Conservation (phyloP, 257 asterid genomes). For the Euphrasia confusa region DNA sequence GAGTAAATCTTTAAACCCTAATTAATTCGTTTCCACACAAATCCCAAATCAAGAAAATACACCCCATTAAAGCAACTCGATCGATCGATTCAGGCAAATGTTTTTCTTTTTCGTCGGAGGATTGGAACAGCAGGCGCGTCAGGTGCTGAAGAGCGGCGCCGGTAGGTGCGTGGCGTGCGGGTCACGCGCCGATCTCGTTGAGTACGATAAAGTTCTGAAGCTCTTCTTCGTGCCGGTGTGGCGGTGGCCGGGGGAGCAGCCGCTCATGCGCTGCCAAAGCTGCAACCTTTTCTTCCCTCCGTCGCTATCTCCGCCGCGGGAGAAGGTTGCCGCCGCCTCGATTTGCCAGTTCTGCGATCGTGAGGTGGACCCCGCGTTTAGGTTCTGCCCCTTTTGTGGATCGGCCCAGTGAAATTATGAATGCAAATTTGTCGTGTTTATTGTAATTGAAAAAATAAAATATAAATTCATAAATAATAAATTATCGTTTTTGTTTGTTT, state of each 20-base stretch:
- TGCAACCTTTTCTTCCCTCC: conserved; percentile 67
- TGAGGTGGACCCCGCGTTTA: conserved; percentile 44
- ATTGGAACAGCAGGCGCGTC: conserved; percentile 59
- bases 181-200: conserved; percentile 70
- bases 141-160: conserved; percentile 52
- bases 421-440: no score
- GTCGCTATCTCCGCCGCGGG: conserved; percentile 37
- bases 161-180: conserved; percentile 79
- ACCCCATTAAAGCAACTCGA: no score
- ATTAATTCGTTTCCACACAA: no score
- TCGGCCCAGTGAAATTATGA: conserved; percentile 31
- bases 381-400: conserved; percentile 77
- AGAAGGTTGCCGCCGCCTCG: conserved; percentile 24
- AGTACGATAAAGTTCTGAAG: conserved; percentile 69
- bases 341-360: conserved; percentile 48
- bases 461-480: no score
- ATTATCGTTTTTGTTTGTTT: no score
- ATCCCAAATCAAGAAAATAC: background rate
- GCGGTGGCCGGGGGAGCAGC: conserved; percentile 80
- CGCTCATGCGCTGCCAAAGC: conserved; percentile 50
- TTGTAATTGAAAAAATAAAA: no score
- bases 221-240: conserved; percentile 78
- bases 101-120: conserved; percentile 83
- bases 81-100: conserved; percentile 22
- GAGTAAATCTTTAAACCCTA: no score